Conservation (phyloP, 2,329 filamentous ascomycete genomes). For the Calonectria pteridis region DNA sequence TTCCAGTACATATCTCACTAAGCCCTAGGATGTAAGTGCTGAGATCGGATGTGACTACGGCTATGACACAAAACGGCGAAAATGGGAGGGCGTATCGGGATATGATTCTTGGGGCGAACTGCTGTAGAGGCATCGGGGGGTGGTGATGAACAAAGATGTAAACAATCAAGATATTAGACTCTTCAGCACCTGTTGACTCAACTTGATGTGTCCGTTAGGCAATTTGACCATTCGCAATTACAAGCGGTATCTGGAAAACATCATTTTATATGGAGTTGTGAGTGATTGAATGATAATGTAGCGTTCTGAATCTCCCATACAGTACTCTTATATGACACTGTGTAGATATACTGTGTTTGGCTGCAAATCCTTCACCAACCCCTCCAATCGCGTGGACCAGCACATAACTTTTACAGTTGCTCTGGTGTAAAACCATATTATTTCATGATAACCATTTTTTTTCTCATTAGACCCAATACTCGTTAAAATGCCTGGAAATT, state of each 20-base stretch:
- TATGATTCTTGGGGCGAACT: too few relatives aligned
- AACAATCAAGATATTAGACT: background rate
- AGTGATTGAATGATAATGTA: background rate
- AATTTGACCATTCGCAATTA: background rate
- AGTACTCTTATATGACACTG: background rate
- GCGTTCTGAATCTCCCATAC: background rate
- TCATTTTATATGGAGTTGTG: background rate
- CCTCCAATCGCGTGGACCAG: background rate
- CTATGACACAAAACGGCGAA: too few relatives aligned
- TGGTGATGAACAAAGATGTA: background rate
- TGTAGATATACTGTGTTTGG: background rate
- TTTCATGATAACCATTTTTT: background rate
- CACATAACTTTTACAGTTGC: background rate
- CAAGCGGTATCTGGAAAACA: background rate
- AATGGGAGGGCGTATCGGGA: background rate
- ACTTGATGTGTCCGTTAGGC: background rate
- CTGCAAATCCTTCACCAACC: background rate
- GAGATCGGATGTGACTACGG: background rate
- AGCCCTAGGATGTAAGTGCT: background rate
- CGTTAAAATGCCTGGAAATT: constrained; percentile 33
- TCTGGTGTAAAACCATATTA: background rate
- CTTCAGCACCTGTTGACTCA: background rate
- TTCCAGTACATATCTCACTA: constrained; percentile 98
- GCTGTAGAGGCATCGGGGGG: background rate
- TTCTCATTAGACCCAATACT: background rate